Evolutionary conservation across 2,329 filamentous ascomycete species (phyloP).

Genomic region (Cladophialophora bantiana): DNA sequence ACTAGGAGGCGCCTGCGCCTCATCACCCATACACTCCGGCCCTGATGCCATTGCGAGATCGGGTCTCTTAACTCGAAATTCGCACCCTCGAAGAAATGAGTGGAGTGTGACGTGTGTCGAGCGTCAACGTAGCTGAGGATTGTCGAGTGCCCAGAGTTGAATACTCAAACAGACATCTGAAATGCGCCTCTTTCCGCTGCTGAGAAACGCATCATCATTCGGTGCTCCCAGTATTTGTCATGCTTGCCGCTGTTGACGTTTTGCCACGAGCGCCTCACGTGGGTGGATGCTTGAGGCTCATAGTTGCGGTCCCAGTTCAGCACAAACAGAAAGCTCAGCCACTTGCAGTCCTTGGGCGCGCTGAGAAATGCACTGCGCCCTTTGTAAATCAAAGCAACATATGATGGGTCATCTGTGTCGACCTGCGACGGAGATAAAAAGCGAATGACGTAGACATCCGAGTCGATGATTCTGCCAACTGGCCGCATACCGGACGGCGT

Average conservation of each 20-base stretch:
- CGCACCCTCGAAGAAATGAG: constrained; percentile 5
- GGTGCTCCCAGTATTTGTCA: constrained; percentile 4
- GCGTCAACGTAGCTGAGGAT: background rate
- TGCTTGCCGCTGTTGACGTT: background rate
- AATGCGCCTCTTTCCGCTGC: background rate
- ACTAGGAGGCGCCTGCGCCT: constrained; percentile 22
- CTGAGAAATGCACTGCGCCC: background rate
- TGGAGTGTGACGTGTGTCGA: constrained; percentile 11
- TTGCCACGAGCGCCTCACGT: background rate
- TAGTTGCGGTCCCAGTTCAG: background rate
- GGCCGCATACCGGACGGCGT: constrained; percentile 1
- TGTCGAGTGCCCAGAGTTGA: background rate
- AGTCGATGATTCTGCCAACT: background rate
- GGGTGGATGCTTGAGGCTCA: background rate
- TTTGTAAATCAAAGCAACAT: background rate
- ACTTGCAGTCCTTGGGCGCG: background rate
- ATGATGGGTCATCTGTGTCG: constrained; percentile 12
- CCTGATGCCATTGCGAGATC: background rate
- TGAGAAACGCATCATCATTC: background rate
- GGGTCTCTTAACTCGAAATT: background rate
- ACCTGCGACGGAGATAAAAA: constrained; percentile 21
- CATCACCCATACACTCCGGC: constrained; percentile 12
- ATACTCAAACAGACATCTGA: background rate
- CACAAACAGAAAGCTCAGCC: constrained; percentile 1
- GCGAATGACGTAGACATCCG: constrained; percentile 10